phyloP scores from a whole-genome alignment of 139 green algal species.

The Chlorella sorokiniana region DNA sequence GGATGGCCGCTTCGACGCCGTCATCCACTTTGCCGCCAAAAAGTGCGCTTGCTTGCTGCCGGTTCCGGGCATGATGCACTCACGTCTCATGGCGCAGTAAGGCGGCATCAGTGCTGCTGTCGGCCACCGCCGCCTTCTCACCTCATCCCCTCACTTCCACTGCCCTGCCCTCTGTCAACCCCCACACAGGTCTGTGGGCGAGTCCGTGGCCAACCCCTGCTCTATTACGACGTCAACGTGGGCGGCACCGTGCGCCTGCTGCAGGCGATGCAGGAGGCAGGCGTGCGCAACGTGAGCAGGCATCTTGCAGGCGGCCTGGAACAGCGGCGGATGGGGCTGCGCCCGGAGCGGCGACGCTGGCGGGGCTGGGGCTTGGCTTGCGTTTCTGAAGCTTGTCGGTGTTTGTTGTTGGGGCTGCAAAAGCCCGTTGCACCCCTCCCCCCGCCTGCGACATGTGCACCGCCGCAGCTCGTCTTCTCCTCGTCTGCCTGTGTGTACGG shows the following conservation, averaged over 20 bases:
- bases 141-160: no score
- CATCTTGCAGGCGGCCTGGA: neutral
- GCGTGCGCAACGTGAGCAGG: neutral
- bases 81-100: neutral
- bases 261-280: slow-evolving; percentile 69
- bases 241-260: slow-evolving; percentile 82
- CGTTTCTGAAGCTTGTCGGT: no score
- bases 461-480: neutral
- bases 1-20: neutral
- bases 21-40: slow-evolving; percentile 18
- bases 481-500: neutral
- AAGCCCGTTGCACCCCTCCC: neutral
- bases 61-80: neutral
- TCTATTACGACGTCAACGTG: slow-evolving; percentile 99
- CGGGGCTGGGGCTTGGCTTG: no score
- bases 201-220: slow-evolving; percentile 50
- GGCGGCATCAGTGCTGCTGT: neutral
- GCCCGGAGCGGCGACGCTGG: no score
- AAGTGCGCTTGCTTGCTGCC: neutral
- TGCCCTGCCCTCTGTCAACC: neutral
- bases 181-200: neutral
- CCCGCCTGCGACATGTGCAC: neutral
- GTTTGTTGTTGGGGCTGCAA: no score
- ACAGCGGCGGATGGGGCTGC: no score
- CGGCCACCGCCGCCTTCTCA: no score